phyloP scores from a whole-genome alignment of 148 eudicot species.

The Persicaria tinctoria region DNA sequence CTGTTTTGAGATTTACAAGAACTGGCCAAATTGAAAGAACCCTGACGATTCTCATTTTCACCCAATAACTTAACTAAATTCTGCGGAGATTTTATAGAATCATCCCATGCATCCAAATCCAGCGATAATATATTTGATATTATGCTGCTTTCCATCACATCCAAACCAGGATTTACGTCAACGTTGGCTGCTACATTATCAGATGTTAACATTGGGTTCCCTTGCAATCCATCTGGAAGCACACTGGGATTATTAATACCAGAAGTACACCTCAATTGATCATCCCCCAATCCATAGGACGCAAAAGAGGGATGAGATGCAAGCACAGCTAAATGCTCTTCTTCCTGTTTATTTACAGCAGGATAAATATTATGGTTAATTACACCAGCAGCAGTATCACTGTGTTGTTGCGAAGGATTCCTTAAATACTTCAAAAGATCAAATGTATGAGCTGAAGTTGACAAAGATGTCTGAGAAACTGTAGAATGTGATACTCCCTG shows the following conservation, averaged over 20 bases:
- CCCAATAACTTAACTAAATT: conserved; percentile 64
- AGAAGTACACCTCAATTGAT: conserved; percentile 24
- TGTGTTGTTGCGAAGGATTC: conserved; percentile 28
- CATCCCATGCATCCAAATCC: conserved; percentile 86
- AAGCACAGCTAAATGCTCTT: conserved; percentile 17
- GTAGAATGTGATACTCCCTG: conserved; percentile 62
- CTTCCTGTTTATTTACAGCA: conserved; percentile 31
- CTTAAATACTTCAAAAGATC: conserved; percentile 31
- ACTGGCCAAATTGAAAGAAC: conserved; percentile 31
- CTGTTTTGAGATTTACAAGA: conserved; percentile 60
- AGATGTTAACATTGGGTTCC: conserved; percentile 31
- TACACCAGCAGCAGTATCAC: conserved; percentile 21
- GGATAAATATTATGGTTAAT: conserved; percentile 22
- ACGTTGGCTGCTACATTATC: conserved; percentile 26
- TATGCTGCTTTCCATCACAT: conserved; percentile 71
- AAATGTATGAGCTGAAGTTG: conserved; percentile 33
- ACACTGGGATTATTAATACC: conserved; percentile 27
- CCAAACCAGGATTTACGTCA: conserved; percentile 27
- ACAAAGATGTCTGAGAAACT: conserved; percentile 22
- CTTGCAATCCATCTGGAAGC: conserved; percentile 28
- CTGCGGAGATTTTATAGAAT: conserved; percentile 66
- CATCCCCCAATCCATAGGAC: conserved; percentile 40
- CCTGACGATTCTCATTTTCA: conserved; percentile 51
- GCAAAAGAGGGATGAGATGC: conserved; percentile 10
- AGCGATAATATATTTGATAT: conserved; percentile 81